Percentiles rank a stretch among this genome's conserved stretches.
phyloP scores from a whole-genome alignment of 2,329 filamentous ascomycete genomes.

The Calonectria henricotiae region DNA sequence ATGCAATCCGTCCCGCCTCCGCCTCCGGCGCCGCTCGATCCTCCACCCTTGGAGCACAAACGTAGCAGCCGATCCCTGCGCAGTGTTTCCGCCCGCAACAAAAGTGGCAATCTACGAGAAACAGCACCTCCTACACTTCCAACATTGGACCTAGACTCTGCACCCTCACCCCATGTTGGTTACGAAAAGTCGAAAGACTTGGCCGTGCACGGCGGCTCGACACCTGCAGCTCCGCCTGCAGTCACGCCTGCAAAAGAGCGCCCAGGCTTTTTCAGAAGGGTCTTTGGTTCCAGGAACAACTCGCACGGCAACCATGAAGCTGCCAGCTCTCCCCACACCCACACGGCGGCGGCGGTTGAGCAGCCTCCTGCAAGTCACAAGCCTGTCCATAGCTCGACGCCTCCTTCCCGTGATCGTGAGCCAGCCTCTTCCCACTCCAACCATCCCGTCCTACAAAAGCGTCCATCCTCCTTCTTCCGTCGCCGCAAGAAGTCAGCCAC shows the following conservation, averaged over 20 bases:
- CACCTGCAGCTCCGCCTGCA: conserved; percentile 67
- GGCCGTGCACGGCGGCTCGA: conserved; percentile 65
- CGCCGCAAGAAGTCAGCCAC: conserved; percentile 91
- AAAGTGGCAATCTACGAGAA: conserved; percentile 50
- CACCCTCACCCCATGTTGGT: conserved; percentile 72
- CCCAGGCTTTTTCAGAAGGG: conserved; percentile 92
- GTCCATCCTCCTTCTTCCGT: conserved; percentile 94
- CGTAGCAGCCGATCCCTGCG: conserved; percentile 73
- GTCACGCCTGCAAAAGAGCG: conserved; percentile 74
- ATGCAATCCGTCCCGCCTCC: conserved; percentile 61
- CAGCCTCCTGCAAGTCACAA: conserved; percentile 50
- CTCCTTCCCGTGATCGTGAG: conserved; percentile 71
- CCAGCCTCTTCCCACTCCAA: conserved; percentile 63
- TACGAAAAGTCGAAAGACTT: conserved; percentile 73
- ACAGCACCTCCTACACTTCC: conserved; percentile 53
- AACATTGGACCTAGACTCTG: conserved; percentile 65
- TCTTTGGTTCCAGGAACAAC: conserved; percentile 82
- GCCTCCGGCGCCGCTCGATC: conserved; percentile 60
- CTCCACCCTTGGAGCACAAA: conserved; percentile 66
- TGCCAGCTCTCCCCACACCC: conserved; percentile 48
- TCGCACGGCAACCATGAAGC: conserved; percentile 49
- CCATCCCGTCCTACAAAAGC: conserved; percentile 81
- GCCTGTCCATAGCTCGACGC: conserved; percentile 67
- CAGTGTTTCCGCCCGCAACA: conserved; percentile 62
- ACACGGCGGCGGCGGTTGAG: conserved; percentile 53